These are phyloP conservation scores for Spergularia marina DNA, from an alignment of 148 eudicot genomes.

Conservation along the genomic window DNA sequence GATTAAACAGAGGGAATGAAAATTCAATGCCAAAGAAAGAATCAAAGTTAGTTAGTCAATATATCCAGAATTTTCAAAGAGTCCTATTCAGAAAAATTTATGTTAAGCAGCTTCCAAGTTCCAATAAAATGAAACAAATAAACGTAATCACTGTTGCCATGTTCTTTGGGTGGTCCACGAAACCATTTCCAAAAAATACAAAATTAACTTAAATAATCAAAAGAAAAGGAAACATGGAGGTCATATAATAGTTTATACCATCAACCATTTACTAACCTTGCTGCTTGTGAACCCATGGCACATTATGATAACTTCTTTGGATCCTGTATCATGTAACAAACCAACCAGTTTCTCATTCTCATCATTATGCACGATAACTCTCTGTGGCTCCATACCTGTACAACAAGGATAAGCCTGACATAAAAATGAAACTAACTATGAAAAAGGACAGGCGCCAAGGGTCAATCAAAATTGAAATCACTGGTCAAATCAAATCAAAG, in stretches of 20 bases:
- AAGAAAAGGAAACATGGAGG: no score
- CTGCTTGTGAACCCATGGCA: constrained; percentile 67
- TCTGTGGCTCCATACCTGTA: constrained; percentile 46
- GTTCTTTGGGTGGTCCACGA: neutral
- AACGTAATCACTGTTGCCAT: neutral
- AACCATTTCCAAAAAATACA: neutral
- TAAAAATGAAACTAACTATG: neutral
- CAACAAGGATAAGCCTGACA: constrained; percentile 9
- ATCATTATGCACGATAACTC: constrained; percentile 43
- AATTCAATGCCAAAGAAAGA: neutral
- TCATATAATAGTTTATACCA: neutral
- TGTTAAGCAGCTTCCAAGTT: no score
- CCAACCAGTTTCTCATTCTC: constrained; percentile 69
- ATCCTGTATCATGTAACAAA: constrained; percentile 63
- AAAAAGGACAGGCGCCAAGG: neutral
- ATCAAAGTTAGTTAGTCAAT: neutral
- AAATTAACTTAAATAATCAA: neutral
- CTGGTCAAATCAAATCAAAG: no score
- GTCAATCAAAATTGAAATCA: neutral
- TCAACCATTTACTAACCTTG: constrained; percentile 43
- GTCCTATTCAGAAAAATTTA: neutral
- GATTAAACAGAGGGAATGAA: constrained; percentile 13
- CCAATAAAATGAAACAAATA: neutral
- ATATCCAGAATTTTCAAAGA: neutral
- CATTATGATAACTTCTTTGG: constrained; percentile 53